phyloP scores from a whole-genome alignment of 805 yeast species.

The Wickerhamiella cacticola region DNA sequence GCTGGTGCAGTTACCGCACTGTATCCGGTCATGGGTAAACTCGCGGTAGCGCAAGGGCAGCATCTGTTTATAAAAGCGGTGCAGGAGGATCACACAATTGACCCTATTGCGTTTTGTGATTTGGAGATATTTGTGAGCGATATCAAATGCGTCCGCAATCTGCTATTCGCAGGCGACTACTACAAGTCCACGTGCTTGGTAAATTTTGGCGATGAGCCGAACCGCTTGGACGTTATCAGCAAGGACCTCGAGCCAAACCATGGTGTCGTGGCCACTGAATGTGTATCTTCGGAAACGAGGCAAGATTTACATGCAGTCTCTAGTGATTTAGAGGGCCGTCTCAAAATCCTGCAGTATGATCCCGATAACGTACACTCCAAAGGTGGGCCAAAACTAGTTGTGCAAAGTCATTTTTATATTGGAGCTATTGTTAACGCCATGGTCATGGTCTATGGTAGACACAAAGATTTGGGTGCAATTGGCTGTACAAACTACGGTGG shows the following conservation, averaged over 20 bases:
- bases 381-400: conserved; percentile 64
- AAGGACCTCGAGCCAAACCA: conserved; percentile 62
- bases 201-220: conserved; percentile 94
- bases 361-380: conserved; percentile 81
- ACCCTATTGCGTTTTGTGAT: conserved; percentile 89
- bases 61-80: conserved; percentile 66
- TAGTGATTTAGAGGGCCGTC: conserved; percentile 52
- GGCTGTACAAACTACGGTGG: conserved; percentile 77
- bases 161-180: conserved; percentile 71
- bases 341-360: conserved; percentile 73
- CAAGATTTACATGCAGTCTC: conserved; percentile 54
- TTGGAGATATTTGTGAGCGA: conserved; percentile 70
- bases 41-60: conserved; percentile 79
- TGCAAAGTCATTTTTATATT: conserved; percentile 56
- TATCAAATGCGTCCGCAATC: conserved; percentile 69
- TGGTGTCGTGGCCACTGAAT: conserved; percentile 62
- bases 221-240: conserved; percentile 65
- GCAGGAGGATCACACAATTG: conserved; percentile 72
- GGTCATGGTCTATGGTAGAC: conserved; percentile 23
- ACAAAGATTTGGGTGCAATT: conserved; percentile 37
- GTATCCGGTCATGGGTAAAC: conserved; percentile 70
- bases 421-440: conserved; percentile 37
- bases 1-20: conserved; percentile 75
- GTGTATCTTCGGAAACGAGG: conserved; percentile 17
- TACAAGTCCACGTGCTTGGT: conserved; percentile 64